Conservation (phyloP, 2,329 filamentous ascomycete genomes). For the Arthrobotrys sphaeroides region DNA sequence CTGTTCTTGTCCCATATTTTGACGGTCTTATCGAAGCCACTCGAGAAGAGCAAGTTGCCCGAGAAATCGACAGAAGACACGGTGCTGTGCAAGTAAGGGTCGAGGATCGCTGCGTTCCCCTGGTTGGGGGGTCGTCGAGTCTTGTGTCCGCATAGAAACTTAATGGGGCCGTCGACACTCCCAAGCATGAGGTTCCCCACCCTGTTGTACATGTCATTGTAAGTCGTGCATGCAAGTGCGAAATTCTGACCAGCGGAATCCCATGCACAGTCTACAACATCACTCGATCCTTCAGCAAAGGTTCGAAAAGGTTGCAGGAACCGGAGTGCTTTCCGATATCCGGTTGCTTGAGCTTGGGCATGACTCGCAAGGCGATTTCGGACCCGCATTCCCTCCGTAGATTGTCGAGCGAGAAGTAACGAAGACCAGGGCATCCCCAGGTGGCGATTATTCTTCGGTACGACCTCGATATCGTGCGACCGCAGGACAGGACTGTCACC, state of each 20-base stretch:
- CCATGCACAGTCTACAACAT: constrained; percentile 57
- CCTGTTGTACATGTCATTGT: constrained; percentile 57
- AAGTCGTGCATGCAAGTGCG: constrained; percentile 52
- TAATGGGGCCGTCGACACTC: constrained; percentile 40
- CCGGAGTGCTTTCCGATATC: constrained; percentile 25
- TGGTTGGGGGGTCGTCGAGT: constrained; percentile 36
- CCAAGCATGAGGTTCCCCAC: constrained; percentile 58
- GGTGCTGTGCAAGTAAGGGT: constrained; percentile 55
- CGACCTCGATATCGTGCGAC: not conserved
- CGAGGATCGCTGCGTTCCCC: constrained; percentile 41
- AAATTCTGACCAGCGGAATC: constrained; percentile 54
- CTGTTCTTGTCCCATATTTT: constrained; percentile 56
- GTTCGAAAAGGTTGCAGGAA: constrained; percentile 52
- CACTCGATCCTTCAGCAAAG: constrained; percentile 56
- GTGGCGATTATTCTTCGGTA: not conserved
- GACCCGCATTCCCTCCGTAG: constrained; percentile 16
- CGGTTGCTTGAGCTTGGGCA: constrained; percentile 15
- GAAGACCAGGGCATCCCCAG: constrained; percentile 17
- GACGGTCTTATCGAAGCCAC: constrained; percentile 55
- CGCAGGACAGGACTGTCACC: not conserved
- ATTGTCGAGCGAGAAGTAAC: constrained; percentile 16
- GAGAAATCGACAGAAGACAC: constrained; percentile 56
- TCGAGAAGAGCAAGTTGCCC: constrained; percentile 54
- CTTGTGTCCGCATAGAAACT: constrained; percentile 56
- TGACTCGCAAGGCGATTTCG: not conserved